Percentiles rank a stretch among this genome's conserved stretches.
Conservation (phyloP, 768 basidiomycete genomes). For the Suillus occidentalis region DNA sequence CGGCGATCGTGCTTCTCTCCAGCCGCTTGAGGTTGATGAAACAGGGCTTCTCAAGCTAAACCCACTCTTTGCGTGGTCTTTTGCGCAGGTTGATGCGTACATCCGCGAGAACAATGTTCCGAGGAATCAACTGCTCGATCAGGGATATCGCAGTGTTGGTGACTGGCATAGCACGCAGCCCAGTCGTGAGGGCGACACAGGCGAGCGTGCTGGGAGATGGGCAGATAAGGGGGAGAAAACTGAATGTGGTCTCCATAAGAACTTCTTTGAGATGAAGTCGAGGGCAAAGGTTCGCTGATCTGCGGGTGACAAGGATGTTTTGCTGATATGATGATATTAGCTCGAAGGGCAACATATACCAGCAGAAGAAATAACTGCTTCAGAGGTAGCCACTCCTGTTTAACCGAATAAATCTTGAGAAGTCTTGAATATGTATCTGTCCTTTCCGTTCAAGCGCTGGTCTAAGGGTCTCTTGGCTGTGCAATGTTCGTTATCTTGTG, state of each 20-base stretch:
- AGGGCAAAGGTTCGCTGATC: conserved; percentile 41
- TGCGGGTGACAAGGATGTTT: neutral
- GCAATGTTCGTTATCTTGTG: neutral
- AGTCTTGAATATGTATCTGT: neutral
- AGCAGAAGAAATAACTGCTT: neutral
- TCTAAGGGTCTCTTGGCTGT: neutral
- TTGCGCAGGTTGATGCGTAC: conserved; percentile 81
- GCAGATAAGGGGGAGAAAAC: conserved; percentile 81
- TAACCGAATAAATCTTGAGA: neutral
- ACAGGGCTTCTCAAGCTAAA: conserved; percentile 94
- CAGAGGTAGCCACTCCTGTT: neutral
- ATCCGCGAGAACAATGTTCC: conserved; percentile 81
- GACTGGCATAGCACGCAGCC: conserved; percentile 95
- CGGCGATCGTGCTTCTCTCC: conserved; percentile 77
- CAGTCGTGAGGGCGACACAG: conserved; percentile 63
- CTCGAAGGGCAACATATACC: neutral
- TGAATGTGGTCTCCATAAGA: conserved; percentile 93
- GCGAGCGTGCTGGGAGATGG: conserved; percentile 92
- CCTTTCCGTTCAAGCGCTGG: neutral
- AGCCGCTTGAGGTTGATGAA: conserved; percentile 86
- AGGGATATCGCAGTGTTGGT: conserved; percentile 94
- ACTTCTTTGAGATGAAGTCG: conserved; percentile 78
- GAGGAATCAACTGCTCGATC: conserved; percentile 80
- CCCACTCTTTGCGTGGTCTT: conserved; percentile 88
- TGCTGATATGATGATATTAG: neutral